Percentiles rank a stretch among this genome's conserved stretches.
These are phyloP conservation scores for Tephrocybe sp. DNA, from an alignment of 768 basidiomycete genomes.

Conservation along the genomic window DNA sequence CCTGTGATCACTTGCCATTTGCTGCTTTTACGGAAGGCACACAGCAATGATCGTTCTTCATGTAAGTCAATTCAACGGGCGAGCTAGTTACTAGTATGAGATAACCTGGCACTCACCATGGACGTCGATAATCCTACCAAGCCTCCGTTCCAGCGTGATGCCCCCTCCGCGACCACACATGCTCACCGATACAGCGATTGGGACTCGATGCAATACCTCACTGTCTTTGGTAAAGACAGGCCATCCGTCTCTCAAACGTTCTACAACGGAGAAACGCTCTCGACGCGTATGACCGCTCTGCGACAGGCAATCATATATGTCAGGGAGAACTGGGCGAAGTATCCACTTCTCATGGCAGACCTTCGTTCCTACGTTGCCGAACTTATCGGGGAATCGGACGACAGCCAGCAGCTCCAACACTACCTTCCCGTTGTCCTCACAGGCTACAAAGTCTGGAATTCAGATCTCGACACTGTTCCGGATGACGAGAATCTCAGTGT, in stretches of 20 bases:
- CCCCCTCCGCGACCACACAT: not conserved
- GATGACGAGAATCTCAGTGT: slow-evolving; percentile 14
- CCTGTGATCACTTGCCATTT: not conserved
- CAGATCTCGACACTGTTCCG: not conserved
- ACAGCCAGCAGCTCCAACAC: not conserved
- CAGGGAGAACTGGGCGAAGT: slow-evolving; percentile 13
- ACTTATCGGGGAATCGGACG: not conserved
- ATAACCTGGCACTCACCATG: not conserved
- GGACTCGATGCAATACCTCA: slow-evolving; percentile 13
- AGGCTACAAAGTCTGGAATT: slow-evolving; percentile 12
- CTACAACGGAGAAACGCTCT: slow-evolving; percentile 11
- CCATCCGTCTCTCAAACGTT: slow-evolving; percentile 13
- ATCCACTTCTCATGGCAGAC: slow-evolving; percentile 10
- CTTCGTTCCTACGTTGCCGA: slow-evolving; percentile 12
- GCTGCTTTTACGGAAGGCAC: not conserved
- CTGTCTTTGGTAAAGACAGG: slow-evolving; percentile 9
- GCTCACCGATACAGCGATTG: slow-evolving; percentile 13
- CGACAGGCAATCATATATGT: slow-evolving; percentile 15
- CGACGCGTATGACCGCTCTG: slow-evolving; percentile 9
- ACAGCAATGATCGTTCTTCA: too few relatives aligned
- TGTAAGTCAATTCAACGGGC: too few relatives aligned
- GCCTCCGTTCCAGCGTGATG: not conserved
- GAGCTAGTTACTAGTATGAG: too few relatives aligned
- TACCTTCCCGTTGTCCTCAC: slow-evolving; percentile 10
- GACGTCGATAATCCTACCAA: not conserved